phyloP scores from a whole-genome alignment of 805 yeast genomes.

The Candida hungchunana region DNA sequence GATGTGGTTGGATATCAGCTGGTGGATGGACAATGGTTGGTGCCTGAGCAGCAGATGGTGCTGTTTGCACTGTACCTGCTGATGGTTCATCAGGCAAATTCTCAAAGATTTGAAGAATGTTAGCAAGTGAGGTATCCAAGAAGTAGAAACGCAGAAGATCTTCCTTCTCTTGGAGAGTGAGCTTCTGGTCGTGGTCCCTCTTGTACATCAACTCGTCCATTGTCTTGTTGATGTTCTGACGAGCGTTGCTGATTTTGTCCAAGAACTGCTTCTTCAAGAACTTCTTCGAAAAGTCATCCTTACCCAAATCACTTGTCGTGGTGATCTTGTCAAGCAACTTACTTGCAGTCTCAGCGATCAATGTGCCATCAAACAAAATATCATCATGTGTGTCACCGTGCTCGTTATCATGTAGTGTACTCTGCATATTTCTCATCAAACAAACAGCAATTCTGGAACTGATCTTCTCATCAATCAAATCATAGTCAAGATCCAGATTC shows the following conservation, averaged over 20 bases:
- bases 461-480: conserved; percentile 53
- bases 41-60: conserved; percentile 1
- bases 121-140: conserved; percentile 64
- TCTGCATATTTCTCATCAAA: conserved; percentile 79
- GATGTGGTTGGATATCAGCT: conserved; percentile 47
- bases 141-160: conserved; percentile 63
- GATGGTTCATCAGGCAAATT: conserved; percentile 15
- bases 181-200: conserved; percentile 40
- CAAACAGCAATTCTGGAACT: conserved; percentile 73
- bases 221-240: conserved; percentile 41
- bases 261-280: conserved; percentile 37
- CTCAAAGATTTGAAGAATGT: conserved; percentile 38
- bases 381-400: conserved; percentile 45
- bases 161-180: conserved; percentile 67
- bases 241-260: conserved; percentile 36
- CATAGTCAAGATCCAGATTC: conserved; percentile 64
- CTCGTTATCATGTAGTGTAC: conserved; percentile 32
- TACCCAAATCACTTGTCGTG: conserved; percentile 15
- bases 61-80: conserved; percentile 2
- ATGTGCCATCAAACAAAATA: conserved; percentile 69
- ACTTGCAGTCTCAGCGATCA: conserved; percentile 71
- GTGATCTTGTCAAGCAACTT: conserved; percentile 45
- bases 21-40: conserved; percentile 41
- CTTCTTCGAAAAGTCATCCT: conserved; percentile 34
- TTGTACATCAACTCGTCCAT: conserved; percentile 55